Conservation (phyloP, 345 rosid genomes). For the Lenwebbia sp. region DNA sequence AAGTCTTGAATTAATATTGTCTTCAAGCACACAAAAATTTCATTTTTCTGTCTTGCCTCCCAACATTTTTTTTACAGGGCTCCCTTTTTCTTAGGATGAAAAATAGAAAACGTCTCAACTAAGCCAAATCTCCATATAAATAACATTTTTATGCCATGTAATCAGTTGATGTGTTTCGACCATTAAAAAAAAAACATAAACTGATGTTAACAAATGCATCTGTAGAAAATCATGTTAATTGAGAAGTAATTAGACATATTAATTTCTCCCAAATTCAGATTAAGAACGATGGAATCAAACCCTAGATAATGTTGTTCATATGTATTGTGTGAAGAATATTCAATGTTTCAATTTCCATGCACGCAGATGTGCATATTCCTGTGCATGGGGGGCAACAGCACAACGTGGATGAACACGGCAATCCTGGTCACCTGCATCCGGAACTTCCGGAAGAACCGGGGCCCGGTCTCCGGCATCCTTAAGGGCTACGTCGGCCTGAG, state of each 20-base stretch:
- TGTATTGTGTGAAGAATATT: neutral
- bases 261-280: neutral
- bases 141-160: neutral
- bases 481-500: constrained; percentile 86
- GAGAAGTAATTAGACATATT: neutral
- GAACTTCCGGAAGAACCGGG: constrained; percentile 78
- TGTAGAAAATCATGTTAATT: neutral
- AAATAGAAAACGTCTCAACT: neutral
- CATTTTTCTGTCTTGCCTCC: neutral
- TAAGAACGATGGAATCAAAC: neutral
- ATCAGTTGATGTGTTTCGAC: neutral
- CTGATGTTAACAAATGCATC: neutral
- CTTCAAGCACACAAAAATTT: neutral
- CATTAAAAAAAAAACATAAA: neutral
- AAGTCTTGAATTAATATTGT: neutral
- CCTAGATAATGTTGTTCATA: neutral
- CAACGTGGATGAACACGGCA: constrained; percentile 99
- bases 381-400: constrained; percentile 93
- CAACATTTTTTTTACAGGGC: neutral
- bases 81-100: neutral
- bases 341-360: neutral
- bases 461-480: constrained; percentile 85
- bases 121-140: neutral
- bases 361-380: constrained; percentile 59
- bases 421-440: constrained; percentile 82